Evolutionary conservation across 1,284 basidiomycete genomes (phyloP), one percentile per base, ranked within the genome.

Genomic region (Veloboletus limbatus): DNA sequence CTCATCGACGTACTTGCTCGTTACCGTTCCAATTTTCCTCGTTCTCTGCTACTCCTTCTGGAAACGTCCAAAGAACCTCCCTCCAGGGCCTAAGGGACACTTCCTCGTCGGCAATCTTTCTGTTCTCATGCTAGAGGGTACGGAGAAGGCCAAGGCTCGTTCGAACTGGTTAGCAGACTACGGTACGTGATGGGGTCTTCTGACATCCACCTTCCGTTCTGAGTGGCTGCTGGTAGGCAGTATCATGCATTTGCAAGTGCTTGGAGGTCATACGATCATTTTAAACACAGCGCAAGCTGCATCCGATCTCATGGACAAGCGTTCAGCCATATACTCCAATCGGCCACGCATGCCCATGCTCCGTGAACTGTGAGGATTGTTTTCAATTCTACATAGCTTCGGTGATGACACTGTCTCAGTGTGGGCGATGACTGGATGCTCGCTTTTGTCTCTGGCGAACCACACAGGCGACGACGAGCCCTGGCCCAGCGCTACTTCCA

Each of bases 231-330:
- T 13, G 2, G 11, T 22, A 53, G 42, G 51, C 3, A 32, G 32
- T 10, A 42, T 54, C 27, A 40, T 41, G 44, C 25, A 54, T 22
- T 11, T 45, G 18, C n/a, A 45, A 20, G 17, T 39, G 8, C 38
- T 48, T 24, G 45, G 45, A 1, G 21, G 13, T 2, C 43, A 40
- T 14, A 27, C 39, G 34, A 40, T 54, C 22, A 20, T 54, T 31
- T 17, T 54, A 2, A 54, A 54, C 43, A 43, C 45, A 3, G 48
- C 38, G 9, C 45, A 48, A 10, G 43, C 48, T 3, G 27, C 45
- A 1, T 17, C 21, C 8, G 52, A 54, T 43, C 48, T 54, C 22
- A 47, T 54, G 48, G 53, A 51, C 36, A 54, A 54, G 18, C 43
- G 52, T 25, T 45, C 48, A 3, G 31, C 48, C 22, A 51, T 51